Percentiles rank a stretch among this genome's conserved stretches.
Evolutionary conservation across 1,139 yeast genomes (phyloP).

Genomic region (Wickerhamiella pararugosa): DNA sequence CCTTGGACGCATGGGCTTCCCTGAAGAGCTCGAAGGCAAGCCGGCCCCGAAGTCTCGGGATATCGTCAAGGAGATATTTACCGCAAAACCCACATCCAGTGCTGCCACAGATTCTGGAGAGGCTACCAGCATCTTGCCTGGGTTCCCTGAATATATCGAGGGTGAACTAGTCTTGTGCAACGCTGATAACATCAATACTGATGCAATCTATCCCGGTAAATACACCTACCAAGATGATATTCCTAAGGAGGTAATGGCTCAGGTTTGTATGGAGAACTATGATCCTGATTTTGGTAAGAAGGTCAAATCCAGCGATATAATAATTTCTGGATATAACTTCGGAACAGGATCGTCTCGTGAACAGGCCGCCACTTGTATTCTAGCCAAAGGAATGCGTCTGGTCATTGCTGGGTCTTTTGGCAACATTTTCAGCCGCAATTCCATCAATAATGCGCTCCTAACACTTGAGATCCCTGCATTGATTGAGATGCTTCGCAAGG

Average conservation of each 20-base stretch:
- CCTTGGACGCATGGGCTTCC: slow-evolving; percentile 82
- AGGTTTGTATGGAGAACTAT: slow-evolving; percentile 98
- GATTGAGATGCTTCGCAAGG: slow-evolving; percentile 58
- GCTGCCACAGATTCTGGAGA: slow-evolving; percentile 27
- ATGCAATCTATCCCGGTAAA: slow-evolving; percentile 97
- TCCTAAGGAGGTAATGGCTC: slow-evolving; percentile 87
- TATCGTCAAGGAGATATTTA: slow-evolving; percentile 20
- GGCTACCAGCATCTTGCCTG: slow-evolving; percentile 59
- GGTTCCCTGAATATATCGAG: slow-evolving; percentile 74
- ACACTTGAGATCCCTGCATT: slow-evolving; percentile 87
- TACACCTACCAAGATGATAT: slow-evolving; percentile 97
- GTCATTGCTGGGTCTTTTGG: slow-evolving; percentile 97
- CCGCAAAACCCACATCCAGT: slow-evolving; percentile 17
- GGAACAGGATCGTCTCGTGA: slow-evolving; percentile 99
- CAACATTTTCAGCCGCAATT: slow-evolving; percentile 87
- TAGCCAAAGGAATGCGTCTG: slow-evolving; percentile 83
- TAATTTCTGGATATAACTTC: slow-evolving; percentile 84
- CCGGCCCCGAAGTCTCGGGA: slow-evolving; percentile 33
- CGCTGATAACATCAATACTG: slow-evolving; percentile 95
- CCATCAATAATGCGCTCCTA: slow-evolving; percentile 86
- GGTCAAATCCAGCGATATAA: slow-evolving; percentile 77
- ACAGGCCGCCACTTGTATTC: slow-evolving; percentile 94
- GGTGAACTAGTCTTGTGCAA: slow-evolving; percentile 93
- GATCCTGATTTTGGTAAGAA: slow-evolving; percentile 72
- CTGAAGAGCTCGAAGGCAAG: slow-evolving; percentile 61